Conservation (phyloP, 352 stramenopile species). For the Globisporangium emineosum region DNA sequence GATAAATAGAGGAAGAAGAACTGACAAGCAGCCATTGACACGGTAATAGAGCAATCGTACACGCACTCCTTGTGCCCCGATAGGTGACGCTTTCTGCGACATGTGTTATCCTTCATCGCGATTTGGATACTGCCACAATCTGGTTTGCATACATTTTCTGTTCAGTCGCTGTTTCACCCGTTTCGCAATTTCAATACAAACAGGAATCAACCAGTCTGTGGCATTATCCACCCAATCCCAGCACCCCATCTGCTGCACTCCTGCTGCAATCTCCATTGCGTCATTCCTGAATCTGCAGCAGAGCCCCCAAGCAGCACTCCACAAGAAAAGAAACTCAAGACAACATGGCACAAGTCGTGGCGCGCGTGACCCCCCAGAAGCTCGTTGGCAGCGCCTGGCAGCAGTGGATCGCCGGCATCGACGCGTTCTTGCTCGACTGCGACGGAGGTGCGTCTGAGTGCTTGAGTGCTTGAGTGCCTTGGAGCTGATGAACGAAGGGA, state of each 20-base stretch:
- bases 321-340: neutral
- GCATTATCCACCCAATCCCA: conserved; percentile 19
- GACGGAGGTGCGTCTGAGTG: conserved; percentile 62
- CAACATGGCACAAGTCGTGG: conserved; percentile 15
- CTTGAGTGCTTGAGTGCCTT: neutral
- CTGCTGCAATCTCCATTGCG: neutral
- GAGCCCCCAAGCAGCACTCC: conserved; percentile 8
- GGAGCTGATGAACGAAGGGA: neutral
- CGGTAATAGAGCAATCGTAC: neutral
- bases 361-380: conserved; percentile 30
- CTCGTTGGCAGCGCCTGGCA: conserved; percentile 38
- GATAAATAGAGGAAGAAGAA: neutral
- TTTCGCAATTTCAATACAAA: neutral
- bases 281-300: conserved; percentile 6
- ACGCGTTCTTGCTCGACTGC: conserved; percentile 82
- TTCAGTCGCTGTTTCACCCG: neutral
- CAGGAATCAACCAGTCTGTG: conserved; percentile 1
- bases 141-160: neutral
- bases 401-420: conserved; percentile 59
- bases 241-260: neutral
- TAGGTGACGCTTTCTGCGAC: conserved; percentile 9
- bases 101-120: conserved; percentile 8
- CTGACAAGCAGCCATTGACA: conserved; percentile 8
- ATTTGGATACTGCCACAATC: conserved; percentile 12
- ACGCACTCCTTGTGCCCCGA: neutral